Percentiles rank a stretch among this genome's conserved stretches.
phyloP scores from a whole-genome alignment of 345 rosid genomes.

The Zanthoxylum bungeanum region DNA sequence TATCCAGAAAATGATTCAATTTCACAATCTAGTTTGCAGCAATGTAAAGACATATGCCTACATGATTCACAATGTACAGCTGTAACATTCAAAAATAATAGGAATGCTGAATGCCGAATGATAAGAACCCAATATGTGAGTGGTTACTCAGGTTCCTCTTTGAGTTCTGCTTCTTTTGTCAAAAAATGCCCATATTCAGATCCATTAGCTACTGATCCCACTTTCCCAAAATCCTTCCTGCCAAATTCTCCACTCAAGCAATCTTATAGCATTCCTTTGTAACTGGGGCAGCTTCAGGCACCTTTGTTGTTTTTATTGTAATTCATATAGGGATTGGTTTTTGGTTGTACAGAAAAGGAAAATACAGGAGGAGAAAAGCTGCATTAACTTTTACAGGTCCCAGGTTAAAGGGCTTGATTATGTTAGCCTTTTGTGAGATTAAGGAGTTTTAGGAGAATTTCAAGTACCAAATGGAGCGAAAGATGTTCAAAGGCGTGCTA shows the following conservation, averaged over 20 bases:
- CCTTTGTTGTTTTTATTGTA: conserved; percentile 38
- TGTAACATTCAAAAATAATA: conserved; percentile 57
- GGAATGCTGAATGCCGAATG: conserved; percentile 45
- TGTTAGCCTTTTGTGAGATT: conserved; percentile 60
- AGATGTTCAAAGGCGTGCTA: conserved; percentile 60
- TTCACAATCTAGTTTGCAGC: conserved; percentile 37
- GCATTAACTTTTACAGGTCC: conserved; percentile 31
- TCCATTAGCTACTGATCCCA: conserved; percentile 66
- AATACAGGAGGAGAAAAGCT: conserved; percentile 37
- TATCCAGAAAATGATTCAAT: conserved; percentile 61
- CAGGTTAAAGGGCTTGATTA: conserved; percentile 52
- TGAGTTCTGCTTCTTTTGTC: conserved; percentile 56
- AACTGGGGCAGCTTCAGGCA: conserved; percentile 51
- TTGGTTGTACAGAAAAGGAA: conserved; percentile 47
- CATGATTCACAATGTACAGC: conserved; percentile 51
- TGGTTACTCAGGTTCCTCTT: conserved; percentile 64
- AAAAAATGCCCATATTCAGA: conserved; percentile 68
- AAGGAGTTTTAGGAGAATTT: conserved; percentile 53
- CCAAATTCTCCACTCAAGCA: conserved; percentile 21
- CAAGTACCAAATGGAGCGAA: conserved; percentile 49
- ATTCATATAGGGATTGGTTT: conserved; percentile 53
- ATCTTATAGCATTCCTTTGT: conserved; percentile 45
- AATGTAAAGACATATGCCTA: conserved; percentile 53
- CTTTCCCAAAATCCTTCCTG: conserved; percentile 15
- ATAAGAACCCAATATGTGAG: conserved; percentile 53